A percentile compares a stretch with the other conserved stretches of the same genome.
Conservation (phyloP, 108 stramenopile species). For the Epithemia pelagica region DNA sequence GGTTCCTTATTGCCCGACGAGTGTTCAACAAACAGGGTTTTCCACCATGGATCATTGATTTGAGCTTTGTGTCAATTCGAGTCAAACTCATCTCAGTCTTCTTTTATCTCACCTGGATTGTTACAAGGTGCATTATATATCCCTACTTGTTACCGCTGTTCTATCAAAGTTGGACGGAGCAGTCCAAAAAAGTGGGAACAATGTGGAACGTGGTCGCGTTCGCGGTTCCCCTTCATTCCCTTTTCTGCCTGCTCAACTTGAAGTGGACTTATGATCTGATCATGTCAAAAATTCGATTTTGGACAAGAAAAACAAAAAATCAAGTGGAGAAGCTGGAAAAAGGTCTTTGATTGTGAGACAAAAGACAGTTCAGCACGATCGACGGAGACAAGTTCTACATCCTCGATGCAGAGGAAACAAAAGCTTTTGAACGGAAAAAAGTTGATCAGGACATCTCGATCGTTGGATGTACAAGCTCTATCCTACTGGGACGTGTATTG, state of each 20-base stretch:
- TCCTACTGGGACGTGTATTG: background rate
- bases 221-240: constrained; percentile 45
- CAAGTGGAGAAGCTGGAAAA: constrained; percentile 2
- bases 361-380: too few relatives aligned
- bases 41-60: constrained; percentile 76
- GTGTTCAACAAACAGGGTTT: constrained; percentile 87
- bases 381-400: background rate
- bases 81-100: constrained; percentile 72
- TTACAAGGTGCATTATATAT: constrained; percentile 58
- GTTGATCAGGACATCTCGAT: too few relatives aligned
- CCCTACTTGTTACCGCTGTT: constrained; percentile 36
- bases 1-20: constrained; percentile 83
- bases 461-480: too few relatives aligned
- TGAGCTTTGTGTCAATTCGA: constrained; percentile 61
- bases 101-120: constrained; percentile 71
- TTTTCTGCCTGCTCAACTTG: constrained; percentile 68
- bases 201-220: constrained; percentile 36
- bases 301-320: constrained; percentile 14
- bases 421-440: too few relatives aligned
- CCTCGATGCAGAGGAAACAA: background rate
- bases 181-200: constrained; percentile 27
- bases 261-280: constrained; percentile 84
- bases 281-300: constrained; percentile 59
- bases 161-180: constrained; percentile 24
- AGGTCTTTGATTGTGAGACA: too few relatives aligned